phyloP scores from a whole-genome alignment of 768 basidiomycete genomes.

The Fibroporia radiculosa region DNA sequence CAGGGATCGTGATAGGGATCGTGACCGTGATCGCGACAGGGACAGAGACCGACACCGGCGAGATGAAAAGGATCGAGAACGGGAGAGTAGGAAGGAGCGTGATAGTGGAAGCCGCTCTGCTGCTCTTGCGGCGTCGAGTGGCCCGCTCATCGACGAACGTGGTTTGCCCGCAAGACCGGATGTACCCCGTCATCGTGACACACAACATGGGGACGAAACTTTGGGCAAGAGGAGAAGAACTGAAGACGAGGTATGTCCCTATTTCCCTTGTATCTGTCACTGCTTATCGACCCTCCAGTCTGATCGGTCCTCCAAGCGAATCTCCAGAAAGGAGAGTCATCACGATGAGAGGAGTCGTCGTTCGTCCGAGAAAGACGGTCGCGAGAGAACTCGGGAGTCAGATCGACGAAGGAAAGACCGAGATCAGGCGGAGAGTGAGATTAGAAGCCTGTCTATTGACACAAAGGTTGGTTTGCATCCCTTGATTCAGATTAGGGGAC shows the following conservation, averaged over 20 bases:
- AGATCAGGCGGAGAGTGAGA: conserved; percentile 45
- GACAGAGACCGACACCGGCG: conserved; percentile 27
- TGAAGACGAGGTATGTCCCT: conserved; percentile 64
- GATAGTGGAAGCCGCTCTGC: conserved; percentile 33
- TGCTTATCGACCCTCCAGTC: conserved; percentile 32
- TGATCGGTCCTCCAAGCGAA: conserved; percentile 74
- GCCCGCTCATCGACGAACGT: conserved; percentile 42
- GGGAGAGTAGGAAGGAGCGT: conserved; percentile 55
- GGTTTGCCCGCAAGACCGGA: conserved; percentile 54
- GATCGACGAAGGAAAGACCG: conserved; percentile 62
- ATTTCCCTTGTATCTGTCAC: background rate
- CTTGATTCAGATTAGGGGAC: background rate
- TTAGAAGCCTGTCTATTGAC: conserved; percentile 41
- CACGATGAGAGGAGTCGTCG: conserved; percentile 69
- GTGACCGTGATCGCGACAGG: conserved; percentile 19
- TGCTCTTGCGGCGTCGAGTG: conserved; percentile 23
- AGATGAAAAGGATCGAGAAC: conserved; percentile 49
- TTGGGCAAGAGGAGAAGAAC: conserved; percentile 66
- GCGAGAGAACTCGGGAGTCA: conserved; percentile 60
- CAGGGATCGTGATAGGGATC: conserved; percentile 21
- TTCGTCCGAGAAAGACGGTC: conserved; percentile 57
- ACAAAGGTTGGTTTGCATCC: conserved; percentile 42
- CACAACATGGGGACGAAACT: conserved; percentile 47
- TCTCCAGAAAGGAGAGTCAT: conserved; percentile 69
- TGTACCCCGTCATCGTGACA: conserved; percentile 43